These are phyloP conservation scores for Fusarium coicis DNA, from an alignment of 2,329 filamentous ascomycete species.

Conservation along the genomic window DNA sequence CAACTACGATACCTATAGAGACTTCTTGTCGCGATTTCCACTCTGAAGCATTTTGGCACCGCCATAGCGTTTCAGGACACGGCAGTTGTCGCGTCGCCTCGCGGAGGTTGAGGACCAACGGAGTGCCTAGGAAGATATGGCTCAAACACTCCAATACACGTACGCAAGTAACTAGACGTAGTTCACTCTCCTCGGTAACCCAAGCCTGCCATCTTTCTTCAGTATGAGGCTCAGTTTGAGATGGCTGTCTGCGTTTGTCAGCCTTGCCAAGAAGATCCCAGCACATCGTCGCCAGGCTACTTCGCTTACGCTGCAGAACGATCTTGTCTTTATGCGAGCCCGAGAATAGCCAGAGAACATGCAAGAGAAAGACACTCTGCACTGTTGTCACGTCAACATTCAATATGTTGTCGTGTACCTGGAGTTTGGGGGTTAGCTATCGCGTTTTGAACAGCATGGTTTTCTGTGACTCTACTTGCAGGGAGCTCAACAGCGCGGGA, in stretches of 20 bases:
- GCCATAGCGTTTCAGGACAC: background rate
- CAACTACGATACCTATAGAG: background rate
- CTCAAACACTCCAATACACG: background rate
- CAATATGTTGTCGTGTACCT: background rate
- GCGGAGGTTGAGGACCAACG: fast-evolving
- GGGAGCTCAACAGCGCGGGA: background rate
- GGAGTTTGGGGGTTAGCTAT: background rate
- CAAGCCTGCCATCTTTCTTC: background rate
- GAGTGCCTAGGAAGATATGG: background rate
- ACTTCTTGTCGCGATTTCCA: background rate
- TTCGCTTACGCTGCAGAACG: background rate
- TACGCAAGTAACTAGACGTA: background rate
- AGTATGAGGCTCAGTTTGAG: no score
- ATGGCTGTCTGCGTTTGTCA: background rate
- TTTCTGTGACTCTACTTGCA: background rate
- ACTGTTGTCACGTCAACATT: background rate
- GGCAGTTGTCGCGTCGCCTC: background rate
- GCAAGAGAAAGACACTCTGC: background rate
- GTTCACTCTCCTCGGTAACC: background rate
- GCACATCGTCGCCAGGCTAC: background rate
- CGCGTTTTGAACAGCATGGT: background rate
- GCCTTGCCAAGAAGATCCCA: background rate
- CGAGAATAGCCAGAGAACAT: background rate
- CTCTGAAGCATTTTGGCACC: fast-evolving
- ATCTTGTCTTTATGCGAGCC: background rate